Conservation (phyloP, 2,329 filamentous ascomycete genomes). For the Paracoccidioides lutzii region DNA sequence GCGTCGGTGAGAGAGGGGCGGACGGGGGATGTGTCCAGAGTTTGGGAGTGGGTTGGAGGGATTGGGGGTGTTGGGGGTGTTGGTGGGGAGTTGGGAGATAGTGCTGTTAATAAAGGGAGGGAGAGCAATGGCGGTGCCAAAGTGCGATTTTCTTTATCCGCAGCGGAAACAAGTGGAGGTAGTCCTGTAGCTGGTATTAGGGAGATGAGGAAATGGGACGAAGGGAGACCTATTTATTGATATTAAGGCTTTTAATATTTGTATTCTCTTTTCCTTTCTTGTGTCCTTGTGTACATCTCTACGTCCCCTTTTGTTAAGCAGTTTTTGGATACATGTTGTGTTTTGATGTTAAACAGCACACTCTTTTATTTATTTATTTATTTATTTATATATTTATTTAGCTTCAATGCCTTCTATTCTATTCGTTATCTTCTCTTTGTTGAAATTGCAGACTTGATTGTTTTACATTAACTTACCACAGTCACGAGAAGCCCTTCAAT, state of each 20-base stretch:
- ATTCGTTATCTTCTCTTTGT: too few species aligned
- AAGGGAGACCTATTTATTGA: conserved; percentile 36
- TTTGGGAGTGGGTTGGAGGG: conserved; percentile 58
- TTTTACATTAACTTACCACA: too few species aligned
- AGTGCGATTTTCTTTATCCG: conserved; percentile 18
- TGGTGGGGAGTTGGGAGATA: conserved; percentile 20
- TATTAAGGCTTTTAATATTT: background rate
- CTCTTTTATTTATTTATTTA: background rate
- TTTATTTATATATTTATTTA: background rate
- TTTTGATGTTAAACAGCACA: background rate
- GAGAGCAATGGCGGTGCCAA: conserved; percentile 15
- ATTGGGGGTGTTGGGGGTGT: conserved; percentile 40
- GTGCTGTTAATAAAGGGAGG: conserved; percentile 11
- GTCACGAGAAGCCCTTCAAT: too few species aligned
- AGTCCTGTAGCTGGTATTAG: conserved; percentile 20
- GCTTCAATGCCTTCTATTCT: too few species aligned
- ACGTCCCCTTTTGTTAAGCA: background rate
- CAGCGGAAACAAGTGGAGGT: conserved; percentile 10
- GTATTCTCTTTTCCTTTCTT: background rate
- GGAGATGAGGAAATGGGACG: conserved; percentile 34
- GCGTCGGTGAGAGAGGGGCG: conserved; percentile 54
- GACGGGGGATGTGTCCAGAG: conserved; percentile 44
- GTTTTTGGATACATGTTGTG: background rate
- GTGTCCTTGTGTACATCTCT: background rate
- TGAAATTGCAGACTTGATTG: too few species aligned